Percentiles rank a stretch among this genome's conserved stretches.
Conservation (phyloP, 495 filamentous ascomycete species). For the Aspergillus funiculosus region DNA sequence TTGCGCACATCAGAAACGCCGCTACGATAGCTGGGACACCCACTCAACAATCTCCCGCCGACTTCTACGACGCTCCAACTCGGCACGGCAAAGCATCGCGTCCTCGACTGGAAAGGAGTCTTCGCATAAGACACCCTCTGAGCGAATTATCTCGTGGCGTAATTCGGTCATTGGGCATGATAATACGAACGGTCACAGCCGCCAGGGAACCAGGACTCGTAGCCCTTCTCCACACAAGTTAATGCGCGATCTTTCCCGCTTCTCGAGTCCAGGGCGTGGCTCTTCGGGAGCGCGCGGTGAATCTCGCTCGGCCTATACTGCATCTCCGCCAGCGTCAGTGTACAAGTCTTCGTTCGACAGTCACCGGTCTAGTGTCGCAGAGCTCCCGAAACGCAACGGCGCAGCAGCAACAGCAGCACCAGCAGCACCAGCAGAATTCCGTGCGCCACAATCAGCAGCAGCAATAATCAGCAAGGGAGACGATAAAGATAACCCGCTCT, state of each 20-base stretch:
- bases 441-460: slow-evolving; percentile 3
- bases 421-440: background rate
- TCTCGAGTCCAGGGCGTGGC: slow-evolving; percentile 24
- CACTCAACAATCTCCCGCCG: slow-evolving; percentile 74
- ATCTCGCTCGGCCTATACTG: slow-evolving; percentile 29
- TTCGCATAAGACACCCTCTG: slow-evolving; percentile 56
- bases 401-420: background rate
- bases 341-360: slow-evolving; percentile 29
- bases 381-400: slow-evolving; percentile 5
- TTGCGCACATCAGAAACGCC: slow-evolving; percentile 66
- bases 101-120: slow-evolving; percentile 45
- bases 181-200: slow-evolving; percentile 39
- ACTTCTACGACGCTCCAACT: slow-evolving; percentile 64
- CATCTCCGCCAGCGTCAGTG: slow-evolving; percentile 34
- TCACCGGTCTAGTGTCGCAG: slow-evolving; percentile 18
- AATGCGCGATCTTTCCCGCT: slow-evolving; percentile 22
- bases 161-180: slow-evolving; percentile 62
- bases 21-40: slow-evolving; percentile 47
- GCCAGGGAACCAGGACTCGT: slow-evolving; percentile 37
- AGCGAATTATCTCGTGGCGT: slow-evolving; percentile 89
- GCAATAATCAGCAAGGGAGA: slow-evolving; percentile 20
- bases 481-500: slow-evolving; percentile 40
- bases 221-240: slow-evolving; percentile 56
- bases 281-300: slow-evolving; percentile 18
- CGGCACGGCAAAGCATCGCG: slow-evolving; percentile 47